phyloP scores from a whole-genome alignment of 2,329 filamentous ascomycete genomes.

The Diaporthe longicolla region DNA sequence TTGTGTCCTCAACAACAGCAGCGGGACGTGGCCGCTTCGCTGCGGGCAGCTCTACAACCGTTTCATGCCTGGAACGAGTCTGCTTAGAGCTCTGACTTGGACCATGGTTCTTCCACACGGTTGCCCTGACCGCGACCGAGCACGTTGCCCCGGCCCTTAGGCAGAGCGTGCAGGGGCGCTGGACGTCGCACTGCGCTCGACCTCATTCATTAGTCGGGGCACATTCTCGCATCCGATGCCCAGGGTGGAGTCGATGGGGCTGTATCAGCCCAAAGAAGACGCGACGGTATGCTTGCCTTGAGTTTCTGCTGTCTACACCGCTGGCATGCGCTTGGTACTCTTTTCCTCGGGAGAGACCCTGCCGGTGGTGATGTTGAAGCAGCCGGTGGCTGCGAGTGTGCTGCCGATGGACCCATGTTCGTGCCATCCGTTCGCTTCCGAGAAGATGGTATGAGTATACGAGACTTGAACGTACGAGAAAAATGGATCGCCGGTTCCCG shows the following conservation, averaged over 20 bases:
- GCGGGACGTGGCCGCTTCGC: background rate
- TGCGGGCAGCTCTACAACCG: background rate
- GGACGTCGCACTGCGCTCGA: background rate
- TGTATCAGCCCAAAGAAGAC: no score
- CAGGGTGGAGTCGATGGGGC: no score
- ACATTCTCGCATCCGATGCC: no score
- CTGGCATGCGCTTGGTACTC: conserved; percentile 2
- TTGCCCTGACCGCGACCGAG: background rate
- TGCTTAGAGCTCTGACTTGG: background rate
- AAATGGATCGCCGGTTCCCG: background rate
- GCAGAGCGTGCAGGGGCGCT: conserved; percentile 15
- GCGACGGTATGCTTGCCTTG: background rate
- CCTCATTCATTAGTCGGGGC: background rate
- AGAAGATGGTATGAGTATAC: no score
- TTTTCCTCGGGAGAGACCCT: background rate
- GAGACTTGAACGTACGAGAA: no score
- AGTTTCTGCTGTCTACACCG: conserved; percentile 10
- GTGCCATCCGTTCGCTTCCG: background rate
- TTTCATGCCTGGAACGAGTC: background rate
- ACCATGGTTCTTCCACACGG: background rate
- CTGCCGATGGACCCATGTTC: background rate
- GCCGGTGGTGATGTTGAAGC: background rate
- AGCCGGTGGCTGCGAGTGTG: conserved; percentile 11
- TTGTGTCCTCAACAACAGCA: background rate
- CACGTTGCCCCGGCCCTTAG: background rate